Conservation (phyloP, 2,329 filamentous ascomycete genomes). For the Penicillium sp. region DNA sequence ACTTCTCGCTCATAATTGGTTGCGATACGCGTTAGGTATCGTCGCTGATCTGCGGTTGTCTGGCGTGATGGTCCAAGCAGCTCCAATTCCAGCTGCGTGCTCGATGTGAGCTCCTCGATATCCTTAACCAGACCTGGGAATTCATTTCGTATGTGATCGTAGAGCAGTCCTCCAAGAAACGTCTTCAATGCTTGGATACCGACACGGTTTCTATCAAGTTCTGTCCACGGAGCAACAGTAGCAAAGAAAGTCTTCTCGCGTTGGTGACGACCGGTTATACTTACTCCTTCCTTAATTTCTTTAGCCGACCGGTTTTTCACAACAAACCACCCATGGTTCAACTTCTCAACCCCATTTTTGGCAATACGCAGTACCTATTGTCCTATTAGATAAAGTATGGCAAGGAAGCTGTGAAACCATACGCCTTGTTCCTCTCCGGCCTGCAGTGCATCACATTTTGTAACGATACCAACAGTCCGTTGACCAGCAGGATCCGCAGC, state of each 20-base stretch:
- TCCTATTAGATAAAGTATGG: background rate
- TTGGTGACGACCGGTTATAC: conserved; percentile 19
- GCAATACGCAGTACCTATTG: conserved; percentile 18
- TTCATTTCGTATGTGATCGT: conserved; percentile 10
- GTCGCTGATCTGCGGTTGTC: conserved; percentile 16
- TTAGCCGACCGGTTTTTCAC: conserved; percentile 12
- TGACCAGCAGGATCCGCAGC: conserved; percentile 26
- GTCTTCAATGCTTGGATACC: conserved; percentile 18
- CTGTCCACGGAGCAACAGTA: conserved; percentile 15
- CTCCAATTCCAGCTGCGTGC: conserved; percentile 11
- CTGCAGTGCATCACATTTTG: conserved; percentile 31
- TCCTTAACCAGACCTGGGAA: conserved; percentile 6
- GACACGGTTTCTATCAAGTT: conserved; percentile 17
- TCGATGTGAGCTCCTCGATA: background rate
- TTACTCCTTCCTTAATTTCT: conserved; percentile 17
- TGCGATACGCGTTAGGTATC: conserved; percentile 16
- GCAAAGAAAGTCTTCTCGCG: conserved; percentile 18
- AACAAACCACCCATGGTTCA: conserved; percentile 6
- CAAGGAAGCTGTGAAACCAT: background rate
- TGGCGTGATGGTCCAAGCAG: conserved; percentile 17
- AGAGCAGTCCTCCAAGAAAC: conserved; percentile 17
- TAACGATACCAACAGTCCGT: conserved; percentile 36
- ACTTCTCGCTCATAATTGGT: conserved; percentile 16
- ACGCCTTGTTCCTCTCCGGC: conserved; percentile 22
- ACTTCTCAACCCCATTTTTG: conserved; percentile 10